Base-by-base conservation (phyloP, 768 basidiomycete genomes). In the Mycena pura region DNA sequence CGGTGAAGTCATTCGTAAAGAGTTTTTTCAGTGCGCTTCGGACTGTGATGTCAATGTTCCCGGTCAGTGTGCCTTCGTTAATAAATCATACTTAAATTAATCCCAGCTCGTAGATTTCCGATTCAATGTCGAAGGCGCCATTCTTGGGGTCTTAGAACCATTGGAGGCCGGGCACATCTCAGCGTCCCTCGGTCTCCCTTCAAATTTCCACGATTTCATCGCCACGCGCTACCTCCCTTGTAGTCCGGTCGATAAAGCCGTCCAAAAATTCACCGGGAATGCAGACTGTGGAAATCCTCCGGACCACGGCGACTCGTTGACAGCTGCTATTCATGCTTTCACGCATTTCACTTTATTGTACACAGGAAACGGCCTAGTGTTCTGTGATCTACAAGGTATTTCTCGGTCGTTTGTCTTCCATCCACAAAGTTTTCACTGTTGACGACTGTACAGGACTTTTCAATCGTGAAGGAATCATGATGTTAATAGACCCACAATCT, bases 211-310 rank as follows among this genome's bases (percentile, higher is more conserved):
- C 3, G 24, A 71, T 50, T 71, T 71, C 25, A 50, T 71, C 25
- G 67, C 67, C 3, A 71, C 68, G 4, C 53, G 27, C 7, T 40
- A 65, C 8, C 65, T 69, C 1, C 70, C 67, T 5, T 68, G 64
- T 27, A 47, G 62, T 3, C n/a, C 40, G 0, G 44, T 61, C 21
- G 64, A 69, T 29, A 41, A 46, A 15, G 49, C 34, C 0, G 49
- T 71, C 15, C 44, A 65, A 22, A 69, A 69, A 54, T 71, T 69
- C 51, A 71, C 67, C 3, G 67, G 68, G 2, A 66, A 67, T 38
- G n/a, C 55, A 19, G 59, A 71, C 60, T 51, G 62, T 24, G 59
- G 70, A 3, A 8, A 14, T 9, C 22, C 34, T n/a, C 22, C 57
- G 38, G 2, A 45, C n/a, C n/a, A n/a, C n/a, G n/a, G n/a, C 6